Conservation (phyloP, 2,329 filamentous ascomycete genomes). For the Ceratocystis albifundus region DNA sequence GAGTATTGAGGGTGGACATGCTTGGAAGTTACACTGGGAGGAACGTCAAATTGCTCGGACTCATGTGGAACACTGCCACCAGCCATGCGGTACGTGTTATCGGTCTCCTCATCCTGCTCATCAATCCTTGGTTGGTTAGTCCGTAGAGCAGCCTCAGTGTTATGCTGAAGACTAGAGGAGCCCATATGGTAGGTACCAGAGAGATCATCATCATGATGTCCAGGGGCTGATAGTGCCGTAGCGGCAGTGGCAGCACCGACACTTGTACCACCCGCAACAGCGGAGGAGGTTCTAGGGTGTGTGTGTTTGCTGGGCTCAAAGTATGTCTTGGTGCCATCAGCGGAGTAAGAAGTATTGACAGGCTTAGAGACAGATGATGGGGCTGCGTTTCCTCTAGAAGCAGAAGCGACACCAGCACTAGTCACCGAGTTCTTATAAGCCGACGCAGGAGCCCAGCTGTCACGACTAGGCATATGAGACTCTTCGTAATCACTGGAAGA, state of each 20-base stretch:
- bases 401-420: slow-evolving; percentile 12
- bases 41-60: slow-evolving; percentile 12
- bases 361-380: background rate
- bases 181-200: slow-evolving; percentile 12
- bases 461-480: background rate
- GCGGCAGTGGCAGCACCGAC: slow-evolving; percentile 11
- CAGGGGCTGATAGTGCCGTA: slow-evolving; percentile 8
- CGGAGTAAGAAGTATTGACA: background rate
- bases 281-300: background rate
- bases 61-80: slow-evolving; percentile 11
- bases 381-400: background rate
- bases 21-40: background rate
- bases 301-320: background rate
- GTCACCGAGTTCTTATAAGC: slow-evolving; percentile 13
- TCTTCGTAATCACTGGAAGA: slow-evolving; percentile 17
- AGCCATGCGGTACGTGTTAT: slow-evolving; percentile 19
- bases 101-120: background rate
- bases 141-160: slow-evolving; percentile 15
- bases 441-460: slow-evolving; percentile 14
- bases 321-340: slow-evolving; percentile 17
- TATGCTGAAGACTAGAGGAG: slow-evolving; percentile 7
- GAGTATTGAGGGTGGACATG: slow-evolving; percentile 10
- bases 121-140: background rate
- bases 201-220: slow-evolving; percentile 10
- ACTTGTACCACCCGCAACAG: slow-evolving; percentile 1